Base-by-base conservation (phyloP, 176 grass and related monocot genomes). In the Cenchrus fungigraminus region DNA sequence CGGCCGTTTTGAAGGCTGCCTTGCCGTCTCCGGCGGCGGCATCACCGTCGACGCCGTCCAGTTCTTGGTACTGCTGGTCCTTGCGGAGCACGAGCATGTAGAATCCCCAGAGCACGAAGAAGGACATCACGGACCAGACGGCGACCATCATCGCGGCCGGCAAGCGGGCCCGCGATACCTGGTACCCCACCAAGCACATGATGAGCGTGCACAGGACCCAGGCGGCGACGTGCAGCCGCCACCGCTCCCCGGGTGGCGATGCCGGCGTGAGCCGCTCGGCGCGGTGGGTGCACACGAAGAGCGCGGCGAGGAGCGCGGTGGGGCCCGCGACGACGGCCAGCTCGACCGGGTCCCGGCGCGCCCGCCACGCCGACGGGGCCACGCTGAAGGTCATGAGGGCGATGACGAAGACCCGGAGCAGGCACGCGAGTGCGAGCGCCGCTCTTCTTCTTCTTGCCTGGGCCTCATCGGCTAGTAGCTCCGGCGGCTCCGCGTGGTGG, bases 131-230 rank as follows among this genome's bases (percentile, higher is more conserved):
- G n/a, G 62, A 42, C 61, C 73, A 77, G n/a, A 85, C 12, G n/a
- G 12, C 62, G n/a, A 45, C 14, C 14, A 3, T 73, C 59, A 77
- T 3, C 6, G 72, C 49, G 1, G n/a, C 1, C 5, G 82, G 73
- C 74, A 79, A 40, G 37, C 37, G 37, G 16, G 32, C 22, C 42
- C 3, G 2, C 0, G 74, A 58, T 0, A 85, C 42, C 1, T 65
- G 42, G 83, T 85, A 79, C 1, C 53, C 63, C 43, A 71, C 16
- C 10, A 67, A 12, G 42, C 64, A 59, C 28, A 65, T 59, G 63
- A 85, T 66, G 3, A 2, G 28, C 12, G 83, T 25, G 65, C 74
- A 61, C 40, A 85, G 25, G 2, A 17, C 42, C 83, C 74, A 85
- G 0, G 59, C 74, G 0, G 42, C 28, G 12, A 37, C 22, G 6